Evolutionary conservation across 1,284 basidiomycete species (phyloP).

Genomic region (Malassezia arunalokei): DNA sequence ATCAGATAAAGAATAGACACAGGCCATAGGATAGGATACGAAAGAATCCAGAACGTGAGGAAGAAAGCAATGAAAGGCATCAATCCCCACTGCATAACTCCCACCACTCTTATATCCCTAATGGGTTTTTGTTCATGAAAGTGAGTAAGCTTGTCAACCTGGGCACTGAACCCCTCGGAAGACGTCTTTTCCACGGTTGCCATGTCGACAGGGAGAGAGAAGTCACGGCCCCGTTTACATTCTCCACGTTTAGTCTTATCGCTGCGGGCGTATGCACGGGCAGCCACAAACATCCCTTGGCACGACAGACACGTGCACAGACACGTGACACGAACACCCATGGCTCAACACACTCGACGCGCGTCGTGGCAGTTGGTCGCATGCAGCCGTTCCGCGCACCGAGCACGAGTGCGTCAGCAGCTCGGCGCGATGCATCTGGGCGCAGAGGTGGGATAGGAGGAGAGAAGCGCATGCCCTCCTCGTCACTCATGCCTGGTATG

Average conservation of each 20-base stretch:
- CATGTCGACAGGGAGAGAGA: too few species aligned
- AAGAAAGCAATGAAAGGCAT: conserved; percentile 64
- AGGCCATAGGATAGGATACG: conserved; percentile 78
- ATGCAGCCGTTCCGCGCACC: conserved; percentile 17
- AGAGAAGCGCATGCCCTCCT: conserved; percentile 3
- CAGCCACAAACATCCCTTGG: not conserved
- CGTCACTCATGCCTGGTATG: not conserved
- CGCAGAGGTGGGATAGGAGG: not conserved
- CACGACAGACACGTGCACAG: too few species aligned
- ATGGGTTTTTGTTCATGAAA: not conserved
- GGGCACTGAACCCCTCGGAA: not conserved
- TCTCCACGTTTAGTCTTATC: too few species aligned
- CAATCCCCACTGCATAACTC: conserved; percentile 72
- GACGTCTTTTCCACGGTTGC: too few species aligned
- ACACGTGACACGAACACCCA: too few species aligned
- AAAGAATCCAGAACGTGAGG: conserved; percentile 60
- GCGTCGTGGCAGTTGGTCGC: not conserved
- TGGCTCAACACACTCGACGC: not conserved
- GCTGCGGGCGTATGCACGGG: not conserved
- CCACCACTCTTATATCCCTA: not conserved
- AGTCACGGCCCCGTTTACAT: too few species aligned
- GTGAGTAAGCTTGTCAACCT: not conserved
- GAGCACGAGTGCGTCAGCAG: conserved; percentile 1
- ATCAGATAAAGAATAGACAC: conserved; percentile 65
- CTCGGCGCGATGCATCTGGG: conserved; percentile 2